Evolutionary conservation across 495 filamentous ascomycete genomes (phyloP).

Genomic region (Aspergillus indologenus): DNA sequence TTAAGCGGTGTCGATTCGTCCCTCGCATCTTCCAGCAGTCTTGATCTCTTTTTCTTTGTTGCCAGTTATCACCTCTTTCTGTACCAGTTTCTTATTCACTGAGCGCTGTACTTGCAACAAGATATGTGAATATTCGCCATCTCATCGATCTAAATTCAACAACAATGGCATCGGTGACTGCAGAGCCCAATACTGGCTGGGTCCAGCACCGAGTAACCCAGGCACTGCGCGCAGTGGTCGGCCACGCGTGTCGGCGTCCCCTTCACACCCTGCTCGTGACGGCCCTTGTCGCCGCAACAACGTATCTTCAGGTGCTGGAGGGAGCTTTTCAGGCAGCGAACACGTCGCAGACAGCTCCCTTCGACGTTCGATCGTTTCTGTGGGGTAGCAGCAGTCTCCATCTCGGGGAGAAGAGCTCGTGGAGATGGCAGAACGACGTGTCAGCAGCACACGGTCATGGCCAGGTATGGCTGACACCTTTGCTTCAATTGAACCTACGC

Average conservation of each 20-base stretch:
- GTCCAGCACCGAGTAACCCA: background rate
- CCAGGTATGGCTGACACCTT: background rate
- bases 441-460: background rate
- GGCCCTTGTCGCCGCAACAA: background rate
- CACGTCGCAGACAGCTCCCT: background rate
- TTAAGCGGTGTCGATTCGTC: no score
- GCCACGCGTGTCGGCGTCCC: constrained; percentile 6
- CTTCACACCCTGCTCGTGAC: constrained; percentile 5
- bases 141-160: no score
- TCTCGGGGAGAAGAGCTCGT: background rate
- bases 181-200: background rate
- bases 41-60: no score
- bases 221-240: background rate
- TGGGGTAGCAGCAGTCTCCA: constrained; percentile 4
- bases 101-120: background rate
- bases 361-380: constrained; percentile 4
- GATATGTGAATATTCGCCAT: no score
- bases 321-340: background rate
- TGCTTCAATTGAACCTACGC: background rate
- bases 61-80: no score
- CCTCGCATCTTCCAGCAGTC: no score
- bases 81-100: no score
- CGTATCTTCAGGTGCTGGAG: constrained; percentile 6
- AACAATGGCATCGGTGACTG: background rate
- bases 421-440: constrained; percentile 5